These are phyloP conservation scores for Metschnikowia colocasiae DNA, from an alignment of 805 yeast species.

Conservation along the genomic window DNA sequence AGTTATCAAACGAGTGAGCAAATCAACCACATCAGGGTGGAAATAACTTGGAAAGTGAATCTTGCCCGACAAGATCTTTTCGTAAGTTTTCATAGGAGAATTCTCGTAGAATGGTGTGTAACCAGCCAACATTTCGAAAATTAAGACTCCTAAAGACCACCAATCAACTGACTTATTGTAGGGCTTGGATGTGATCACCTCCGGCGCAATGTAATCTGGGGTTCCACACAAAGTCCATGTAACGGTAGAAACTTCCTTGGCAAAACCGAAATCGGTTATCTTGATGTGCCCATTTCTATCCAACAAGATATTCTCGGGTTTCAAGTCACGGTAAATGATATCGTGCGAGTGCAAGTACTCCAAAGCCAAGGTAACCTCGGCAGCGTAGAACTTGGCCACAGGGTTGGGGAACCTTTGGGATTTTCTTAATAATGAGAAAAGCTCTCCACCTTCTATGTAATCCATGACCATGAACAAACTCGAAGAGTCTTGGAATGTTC, in stretches of 20 bases:
- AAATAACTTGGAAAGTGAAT: constrained; percentile 51
- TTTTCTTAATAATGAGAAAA: constrained; percentile 52
- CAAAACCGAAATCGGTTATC: constrained; percentile 60
- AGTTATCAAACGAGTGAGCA: constrained; percentile 48
- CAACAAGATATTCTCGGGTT: constrained; percentile 57
- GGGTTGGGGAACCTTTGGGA: constrained; percentile 60
- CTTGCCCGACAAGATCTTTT: constrained; percentile 53
- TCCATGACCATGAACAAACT: constrained; percentile 63
- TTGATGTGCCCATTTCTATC: constrained; percentile 60
- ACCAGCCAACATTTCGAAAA: constrained; percentile 60
- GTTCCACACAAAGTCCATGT: constrained; percentile 64
- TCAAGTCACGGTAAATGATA: constrained; percentile 57
- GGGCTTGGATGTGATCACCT: constrained; percentile 61
- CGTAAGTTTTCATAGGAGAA: constrained; percentile 62
- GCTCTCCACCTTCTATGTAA: constrained; percentile 62
- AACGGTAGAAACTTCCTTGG: constrained; percentile 56
- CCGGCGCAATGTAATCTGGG: constrained; percentile 64
- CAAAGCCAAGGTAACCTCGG: constrained; percentile 56
- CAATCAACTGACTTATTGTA: constrained; percentile 62
- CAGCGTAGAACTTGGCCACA: constrained; percentile 61
- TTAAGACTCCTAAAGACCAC: constrained; percentile 62
- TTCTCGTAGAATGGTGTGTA: constrained; percentile 61
- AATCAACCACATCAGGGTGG: constrained; percentile 51
- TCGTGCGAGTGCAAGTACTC: constrained; percentile 58
- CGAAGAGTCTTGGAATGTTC: constrained; percentile 58